Evolutionary conservation across 2,329 filamentous ascomycete genomes (phyloP).

Genomic region (Aspergillus alliaceus): DNA sequence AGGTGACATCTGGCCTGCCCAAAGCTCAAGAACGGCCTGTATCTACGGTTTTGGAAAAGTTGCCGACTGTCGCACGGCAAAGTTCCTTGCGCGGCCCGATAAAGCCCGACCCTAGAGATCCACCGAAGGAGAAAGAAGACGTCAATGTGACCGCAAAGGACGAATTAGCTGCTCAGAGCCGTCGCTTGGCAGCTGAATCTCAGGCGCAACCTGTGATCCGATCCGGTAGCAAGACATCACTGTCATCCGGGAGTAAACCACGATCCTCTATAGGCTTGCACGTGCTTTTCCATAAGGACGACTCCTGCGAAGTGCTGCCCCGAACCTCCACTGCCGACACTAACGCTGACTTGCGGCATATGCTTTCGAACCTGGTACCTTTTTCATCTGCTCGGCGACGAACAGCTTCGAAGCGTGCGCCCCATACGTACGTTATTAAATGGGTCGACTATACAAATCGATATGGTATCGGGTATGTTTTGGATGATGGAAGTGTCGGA

Average conservation of each 20-base stretch:
- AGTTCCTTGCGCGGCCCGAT: conserved; percentile 8
- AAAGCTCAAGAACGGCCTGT: conserved; percentile 23
- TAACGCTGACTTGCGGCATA: conserved; percentile 38
- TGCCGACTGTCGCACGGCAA: conserved; percentile 13
- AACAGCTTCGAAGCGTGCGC: conserved; percentile 27
- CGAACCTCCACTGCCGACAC: conserved; percentile 42
- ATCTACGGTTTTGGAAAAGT: conserved; percentile 20
- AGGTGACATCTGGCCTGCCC: conserved; percentile 16
- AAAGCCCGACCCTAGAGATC: conserved; percentile 6
- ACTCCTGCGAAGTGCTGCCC: conserved; percentile 37
- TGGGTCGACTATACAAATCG: conserved; percentile 56
- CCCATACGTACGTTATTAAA: conserved; percentile 51
- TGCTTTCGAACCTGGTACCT: conserved; percentile 38
- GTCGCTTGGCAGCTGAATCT: conserved; percentile 12
- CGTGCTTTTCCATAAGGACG: conserved; percentile 39
- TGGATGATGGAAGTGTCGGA: conserved; percentile 52
- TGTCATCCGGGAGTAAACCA: conserved; percentile 25
- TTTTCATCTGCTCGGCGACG: conserved; percentile 32
- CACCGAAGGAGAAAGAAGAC: background rate
- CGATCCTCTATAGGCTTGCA: conserved; percentile 38
- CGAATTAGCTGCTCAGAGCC: conserved; percentile 2
- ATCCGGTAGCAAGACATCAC: conserved; percentile 29
- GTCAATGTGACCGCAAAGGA: background rate
- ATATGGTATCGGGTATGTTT: conserved; percentile 52
- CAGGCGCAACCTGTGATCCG: conserved; percentile 20